phyloP scores from a whole-genome alignment of 2,329 filamentous ascomycete genomes.

The Colletotrichum tamarilloi region DNA sequence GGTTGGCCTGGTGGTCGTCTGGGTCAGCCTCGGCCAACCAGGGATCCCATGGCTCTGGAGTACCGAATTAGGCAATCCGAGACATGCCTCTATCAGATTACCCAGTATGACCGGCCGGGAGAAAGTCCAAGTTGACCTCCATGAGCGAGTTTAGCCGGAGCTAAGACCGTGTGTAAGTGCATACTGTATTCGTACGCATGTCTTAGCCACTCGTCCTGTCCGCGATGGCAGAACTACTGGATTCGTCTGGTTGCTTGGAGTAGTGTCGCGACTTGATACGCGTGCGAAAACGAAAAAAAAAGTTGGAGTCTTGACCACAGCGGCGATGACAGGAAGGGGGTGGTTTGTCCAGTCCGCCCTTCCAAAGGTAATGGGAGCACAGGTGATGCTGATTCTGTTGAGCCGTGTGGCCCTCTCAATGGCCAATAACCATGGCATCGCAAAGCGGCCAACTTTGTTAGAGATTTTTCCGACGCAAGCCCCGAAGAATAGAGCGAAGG shows the following conservation, averaged over 20 bases:
- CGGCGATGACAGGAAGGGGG: neutral
- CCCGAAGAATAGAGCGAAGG: neutral
- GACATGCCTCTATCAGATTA: slow-evolving; percentile 19
- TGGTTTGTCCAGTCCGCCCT: neutral
- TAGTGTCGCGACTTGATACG: neutral
- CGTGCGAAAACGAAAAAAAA: neutral
- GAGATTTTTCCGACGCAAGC: neutral
- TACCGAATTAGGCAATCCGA: slow-evolving; percentile 27
- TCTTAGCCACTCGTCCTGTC: slow-evolving; percentile 23
- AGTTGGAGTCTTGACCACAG: neutral
- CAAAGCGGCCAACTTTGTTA: neutral
- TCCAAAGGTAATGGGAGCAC: neutral
- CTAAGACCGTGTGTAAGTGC: neutral
- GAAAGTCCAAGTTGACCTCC: neutral
- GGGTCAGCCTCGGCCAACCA: neutral
- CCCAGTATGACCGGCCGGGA: neutral
- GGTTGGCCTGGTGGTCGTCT: slow-evolving; percentile 9
- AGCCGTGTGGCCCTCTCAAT: neutral
- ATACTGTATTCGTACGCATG: slow-evolving; percentile 20
- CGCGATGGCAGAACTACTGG: neutral
- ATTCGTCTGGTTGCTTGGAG: neutral
- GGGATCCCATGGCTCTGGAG: neutral
- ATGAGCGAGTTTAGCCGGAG: neutral
- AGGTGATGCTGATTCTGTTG: neutral
- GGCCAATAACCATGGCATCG: neutral